Evolutionary conservation across 257 asterid species (phyloP).

Genomic region (Galeopsis tetrahit): DNA sequence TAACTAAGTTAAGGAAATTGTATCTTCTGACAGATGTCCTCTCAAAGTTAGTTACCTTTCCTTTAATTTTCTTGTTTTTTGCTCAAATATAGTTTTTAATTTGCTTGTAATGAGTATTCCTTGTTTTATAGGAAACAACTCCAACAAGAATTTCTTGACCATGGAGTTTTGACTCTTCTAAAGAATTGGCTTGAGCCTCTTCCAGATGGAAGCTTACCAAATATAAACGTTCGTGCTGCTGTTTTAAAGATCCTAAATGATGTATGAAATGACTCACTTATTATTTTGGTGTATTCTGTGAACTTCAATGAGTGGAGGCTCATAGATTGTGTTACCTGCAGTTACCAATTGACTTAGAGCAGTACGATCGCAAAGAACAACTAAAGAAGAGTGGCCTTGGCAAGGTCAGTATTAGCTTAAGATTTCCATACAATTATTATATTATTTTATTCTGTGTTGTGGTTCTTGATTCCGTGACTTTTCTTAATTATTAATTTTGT

Average conservation of each 20-base stretch:
- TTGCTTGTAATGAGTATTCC: slow-evolving; percentile 27
- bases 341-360: slow-evolving; percentile 93
- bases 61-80: slow-evolving; percentile 7
- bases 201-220: slow-evolving; percentile 97
- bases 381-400: slow-evolving; percentile 93
- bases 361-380: slow-evolving; percentile 79
- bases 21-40: slow-evolving; percentile 86
- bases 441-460: slow-evolving; percentile 1
- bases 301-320: slow-evolving; percentile 25
- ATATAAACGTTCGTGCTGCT: slow-evolving; percentile 87
- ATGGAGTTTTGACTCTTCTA: slow-evolving; percentile 81
- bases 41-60: slow-evolving; percentile 63
- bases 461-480: slow-evolving; percentile 24
- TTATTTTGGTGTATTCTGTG: neutral
- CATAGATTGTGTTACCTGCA: slow-evolving; percentile 47
- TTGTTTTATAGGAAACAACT: slow-evolving; percentile 75
- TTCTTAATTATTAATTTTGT: too few species aligned
- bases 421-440: neutral
- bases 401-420: slow-evolving; percentile 56
- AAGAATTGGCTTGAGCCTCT: slow-evolving; percentile 96
- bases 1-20: slow-evolving; percentile 78
- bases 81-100: slow-evolving; percentile 5
- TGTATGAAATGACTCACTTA: slow-evolving; percentile 42
- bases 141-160: slow-evolving; percentile 92
- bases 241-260: slow-evolving; percentile 79